These are phyloP conservation scores for Aspergillus brunneoviolaceus DNA, from an alignment of 2,329 filamentous ascomycete genomes.

Conservation along the genomic window DNA sequence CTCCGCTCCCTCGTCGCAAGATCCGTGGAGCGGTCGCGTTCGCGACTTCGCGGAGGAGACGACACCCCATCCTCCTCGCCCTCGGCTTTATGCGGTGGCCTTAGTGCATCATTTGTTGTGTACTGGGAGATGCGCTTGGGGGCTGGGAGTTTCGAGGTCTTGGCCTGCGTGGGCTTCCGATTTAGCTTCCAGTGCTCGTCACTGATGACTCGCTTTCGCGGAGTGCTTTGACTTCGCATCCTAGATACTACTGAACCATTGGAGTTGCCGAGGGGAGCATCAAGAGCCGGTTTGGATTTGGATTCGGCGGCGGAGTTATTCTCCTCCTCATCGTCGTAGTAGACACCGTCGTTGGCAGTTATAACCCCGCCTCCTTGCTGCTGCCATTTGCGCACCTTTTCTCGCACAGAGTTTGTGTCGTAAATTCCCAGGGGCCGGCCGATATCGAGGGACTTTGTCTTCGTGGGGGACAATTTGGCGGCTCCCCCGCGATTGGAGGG, in stretches of 20 bases:
- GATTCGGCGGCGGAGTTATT: slow-evolving; percentile 28
- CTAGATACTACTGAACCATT: slow-evolving; percentile 17
- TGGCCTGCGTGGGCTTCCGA: slow-evolving; percentile 47
- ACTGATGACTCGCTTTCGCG: slow-evolving; percentile 89
- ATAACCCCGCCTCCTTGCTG: slow-evolving; percentile 70
- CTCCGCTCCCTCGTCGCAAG: slow-evolving; percentile 27
- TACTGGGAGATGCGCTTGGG: slow-evolving; percentile 46
- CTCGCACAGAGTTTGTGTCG: slow-evolving; percentile 67
- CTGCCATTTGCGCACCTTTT: slow-evolving; percentile 83
- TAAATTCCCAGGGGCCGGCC: slow-evolving; percentile 56
- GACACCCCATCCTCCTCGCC: slow-evolving; percentile 28
- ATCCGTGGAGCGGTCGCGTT: slow-evolving; percentile 30
- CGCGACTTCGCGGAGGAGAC: slow-evolving; percentile 26
- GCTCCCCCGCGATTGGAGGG: slow-evolving; percentile 52
- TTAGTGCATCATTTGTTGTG: slow-evolving; percentile 33
- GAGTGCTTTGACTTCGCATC: slow-evolving; percentile 57
- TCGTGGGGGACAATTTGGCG: slow-evolving; percentile 57
- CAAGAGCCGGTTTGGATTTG: slow-evolving; percentile 24
- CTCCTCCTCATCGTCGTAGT: slow-evolving; percentile 55
- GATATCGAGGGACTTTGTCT: slow-evolving; percentile 52
- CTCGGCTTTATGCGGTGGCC: slow-evolving; percentile 23
- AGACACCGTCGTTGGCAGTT: slow-evolving; percentile 57
- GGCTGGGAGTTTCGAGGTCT: slow-evolving; percentile 40
- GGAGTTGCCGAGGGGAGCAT: slow-evolving; percentile 22
- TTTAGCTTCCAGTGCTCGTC: slow-evolving; percentile 77